A percentile compares a stretch with the other conserved stretches of the same genome.
Conservation (phyloP, 2,329 filamentous ascomycete species). For the Spiromastix sp. region DNA sequence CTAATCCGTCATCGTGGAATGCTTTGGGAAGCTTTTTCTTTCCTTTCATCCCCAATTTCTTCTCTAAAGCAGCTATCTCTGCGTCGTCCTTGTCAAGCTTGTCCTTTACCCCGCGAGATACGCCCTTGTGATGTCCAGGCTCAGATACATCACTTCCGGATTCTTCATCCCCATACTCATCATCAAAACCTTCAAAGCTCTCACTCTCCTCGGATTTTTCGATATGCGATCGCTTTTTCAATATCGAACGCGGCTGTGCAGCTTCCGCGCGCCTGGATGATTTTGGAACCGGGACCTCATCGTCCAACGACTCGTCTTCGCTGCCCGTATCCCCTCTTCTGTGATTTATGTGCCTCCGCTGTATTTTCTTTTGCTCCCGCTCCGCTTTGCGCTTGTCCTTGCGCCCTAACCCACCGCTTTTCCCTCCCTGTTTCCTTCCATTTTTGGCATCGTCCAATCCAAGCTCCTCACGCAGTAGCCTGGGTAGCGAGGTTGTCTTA, state of each 20-base stretch:
- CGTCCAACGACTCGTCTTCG: conserved; percentile 13
- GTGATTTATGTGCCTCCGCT: conserved; percentile 18
- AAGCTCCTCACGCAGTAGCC: conserved; percentile 28
- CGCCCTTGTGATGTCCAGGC: conserved; percentile 8
- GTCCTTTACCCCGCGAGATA: conserved; percentile 42
- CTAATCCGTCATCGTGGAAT: conserved; percentile 74
- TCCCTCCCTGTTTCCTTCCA: conserved; percentile 20
- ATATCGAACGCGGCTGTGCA: conserved; percentile 23
- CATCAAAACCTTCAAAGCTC: conserved; percentile 13
- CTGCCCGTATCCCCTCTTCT: conserved; percentile 9
- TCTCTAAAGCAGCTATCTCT: conserved; percentile 79
- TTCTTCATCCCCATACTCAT: conserved; percentile 24
- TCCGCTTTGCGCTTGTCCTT: conserved; percentile 61
- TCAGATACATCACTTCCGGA: conserved; percentile 14
- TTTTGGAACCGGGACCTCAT: conserved; percentile 15
- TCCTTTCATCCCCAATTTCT: conserved; percentile 65
- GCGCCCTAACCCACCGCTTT: conserved; percentile 25
- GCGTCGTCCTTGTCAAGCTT: conserved; percentile 71
- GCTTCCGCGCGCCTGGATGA: conserved; percentile 8
- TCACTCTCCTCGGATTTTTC: conserved; percentile 17
- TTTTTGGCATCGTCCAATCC: conserved; percentile 28
- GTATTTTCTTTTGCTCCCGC: conserved; percentile 49
- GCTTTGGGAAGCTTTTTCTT: conserved; percentile 63
- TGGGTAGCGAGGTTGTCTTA: conserved; percentile 33
- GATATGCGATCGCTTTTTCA: conserved; percentile 22